These are phyloP conservation scores for Polyporus arcularius DNA, from an alignment of 768 basidiomycete species.

Conservation along the genomic window DNA sequence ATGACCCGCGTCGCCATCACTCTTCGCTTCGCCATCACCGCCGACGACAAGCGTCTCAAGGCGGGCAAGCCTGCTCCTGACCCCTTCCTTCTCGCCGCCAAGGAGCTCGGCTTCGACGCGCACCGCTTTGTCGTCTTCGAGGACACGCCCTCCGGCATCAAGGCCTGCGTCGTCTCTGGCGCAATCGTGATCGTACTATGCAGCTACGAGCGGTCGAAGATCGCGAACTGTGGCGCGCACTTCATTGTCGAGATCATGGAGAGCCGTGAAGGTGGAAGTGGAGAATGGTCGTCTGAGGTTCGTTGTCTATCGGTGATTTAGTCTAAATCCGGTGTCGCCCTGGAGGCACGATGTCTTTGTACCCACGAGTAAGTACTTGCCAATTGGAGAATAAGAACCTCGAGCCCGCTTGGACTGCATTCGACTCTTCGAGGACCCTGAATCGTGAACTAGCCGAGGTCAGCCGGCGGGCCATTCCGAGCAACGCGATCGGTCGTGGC, in stretches of 20 bases:
- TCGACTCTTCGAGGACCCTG: no score
- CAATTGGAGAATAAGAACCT: no score
- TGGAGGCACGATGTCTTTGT: not conserved
- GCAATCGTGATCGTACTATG: conserved; percentile 74
- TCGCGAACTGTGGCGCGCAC: conserved; percentile 57
- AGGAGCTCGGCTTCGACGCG: conserved; percentile 55
- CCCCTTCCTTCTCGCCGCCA: conserved; percentile 62
- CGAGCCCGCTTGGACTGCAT: no score
- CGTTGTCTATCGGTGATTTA: conserved; percentile 30
- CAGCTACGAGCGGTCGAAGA: conserved; percentile 61
- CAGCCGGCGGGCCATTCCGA: no score
- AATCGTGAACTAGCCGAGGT: no score
- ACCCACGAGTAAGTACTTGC: no score
- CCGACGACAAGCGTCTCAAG: conserved; percentile 72
- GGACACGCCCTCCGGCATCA: conserved; percentile 70
- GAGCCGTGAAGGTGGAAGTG: conserved; percentile 41
- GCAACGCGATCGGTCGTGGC: no score
- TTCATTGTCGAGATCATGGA: conserved; percentile 58
- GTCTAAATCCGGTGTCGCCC: not conserved
- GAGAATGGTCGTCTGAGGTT: conserved; percentile 48
- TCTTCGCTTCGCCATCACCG: conserved; percentile 70
- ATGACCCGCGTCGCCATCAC: conserved; percentile 69
- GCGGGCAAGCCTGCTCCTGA: conserved; percentile 64
- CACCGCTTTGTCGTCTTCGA: conserved; percentile 75
- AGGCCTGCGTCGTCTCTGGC: conserved; percentile 70